A percentile compares a stretch with the other conserved stretches of the same genome.
Conservation (phyloP, 2,329 filamentous ascomycete species). For the Monosporascus sp. region DNA sequence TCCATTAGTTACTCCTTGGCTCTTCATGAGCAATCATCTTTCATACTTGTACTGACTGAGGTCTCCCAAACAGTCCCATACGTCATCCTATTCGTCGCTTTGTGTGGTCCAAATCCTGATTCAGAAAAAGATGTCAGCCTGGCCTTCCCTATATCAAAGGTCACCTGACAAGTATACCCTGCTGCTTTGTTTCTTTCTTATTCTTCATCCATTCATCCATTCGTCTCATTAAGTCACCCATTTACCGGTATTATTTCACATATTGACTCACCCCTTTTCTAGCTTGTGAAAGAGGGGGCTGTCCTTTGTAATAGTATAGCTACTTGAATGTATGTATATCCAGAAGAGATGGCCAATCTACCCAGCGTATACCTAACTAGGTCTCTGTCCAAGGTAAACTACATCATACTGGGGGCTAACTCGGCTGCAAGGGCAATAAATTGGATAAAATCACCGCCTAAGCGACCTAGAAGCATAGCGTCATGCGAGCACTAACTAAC, state of each 20-base stretch:
- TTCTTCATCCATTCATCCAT: not conserved
- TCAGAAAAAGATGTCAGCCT: not conserved
- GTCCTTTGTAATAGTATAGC: not conserved
- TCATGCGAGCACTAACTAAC: not conserved
- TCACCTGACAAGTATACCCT: too few species aligned
- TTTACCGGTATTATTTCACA: not conserved
- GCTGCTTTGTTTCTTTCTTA: too few species aligned
- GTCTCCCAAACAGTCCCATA: not conserved
- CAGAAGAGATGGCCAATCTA: not conserved
- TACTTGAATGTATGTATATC: not conserved
- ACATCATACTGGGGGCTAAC: not conserved
- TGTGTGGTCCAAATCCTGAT: not conserved
- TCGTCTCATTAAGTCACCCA: not conserved
- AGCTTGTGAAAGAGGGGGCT: not conserved
- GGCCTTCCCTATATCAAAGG: too few species aligned
- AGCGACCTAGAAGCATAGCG: not conserved
- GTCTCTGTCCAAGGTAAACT: not conserved
- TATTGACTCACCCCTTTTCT: not conserved
- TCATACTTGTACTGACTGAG: not conserved
- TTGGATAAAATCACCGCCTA: not conserved
- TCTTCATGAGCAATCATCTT: not conserved
- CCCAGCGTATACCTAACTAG: too few species aligned
- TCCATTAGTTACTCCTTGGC: not conserved
- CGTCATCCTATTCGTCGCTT: not conserved
- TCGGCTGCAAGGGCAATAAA: not conserved